phyloP scores from a whole-genome alignment of 768 basidiomycete genomes.

The Ephemerocybe angulata region DNA sequence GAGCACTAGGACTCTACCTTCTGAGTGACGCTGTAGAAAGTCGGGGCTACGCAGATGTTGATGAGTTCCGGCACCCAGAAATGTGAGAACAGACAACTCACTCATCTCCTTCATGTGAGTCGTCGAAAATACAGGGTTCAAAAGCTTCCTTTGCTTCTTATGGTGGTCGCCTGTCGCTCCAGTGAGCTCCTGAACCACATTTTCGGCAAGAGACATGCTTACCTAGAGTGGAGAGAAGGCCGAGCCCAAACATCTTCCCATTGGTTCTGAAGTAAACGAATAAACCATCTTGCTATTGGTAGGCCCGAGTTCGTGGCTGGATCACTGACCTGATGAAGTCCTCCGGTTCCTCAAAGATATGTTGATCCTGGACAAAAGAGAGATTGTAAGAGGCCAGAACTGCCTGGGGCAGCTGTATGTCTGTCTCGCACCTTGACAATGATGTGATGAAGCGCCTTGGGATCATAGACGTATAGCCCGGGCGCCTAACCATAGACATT shows the following conservation, averaged over 20 bases:
- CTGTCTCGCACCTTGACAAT: conserved; percentile 33
- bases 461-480: conserved; percentile 40
- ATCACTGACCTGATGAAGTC: conserved; percentile 10
- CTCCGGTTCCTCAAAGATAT: conserved; percentile 19
- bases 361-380: conserved; percentile 27
- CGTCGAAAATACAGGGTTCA: conserved; percentile 38
- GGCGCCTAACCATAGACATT: neutral
- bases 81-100: conserved; percentile 8
- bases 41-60: conserved; percentile 26
- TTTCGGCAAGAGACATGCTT: neutral
- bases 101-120: conserved; percentile 35
- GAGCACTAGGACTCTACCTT: conserved; percentile 18
- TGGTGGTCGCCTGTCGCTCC: conserved; percentile 37
- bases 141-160: conserved; percentile 34
- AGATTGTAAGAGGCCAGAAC: neutral
- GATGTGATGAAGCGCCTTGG: conserved; percentile 43
- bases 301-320: conserved; percentile 18
- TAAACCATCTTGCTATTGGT: conserved; percentile 8
- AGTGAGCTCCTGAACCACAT: neutral
- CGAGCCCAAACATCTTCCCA: conserved; percentile 4
- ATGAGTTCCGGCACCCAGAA: neutral
- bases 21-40: conserved; percentile 31
- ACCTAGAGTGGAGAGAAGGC: conserved; percentile 12
- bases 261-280: conserved; percentile 5
- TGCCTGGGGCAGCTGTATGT: neutral